Conservation (phyloP, 1,284 basidiomycete species). For the Taiwanofungus camphoratus region DNA sequence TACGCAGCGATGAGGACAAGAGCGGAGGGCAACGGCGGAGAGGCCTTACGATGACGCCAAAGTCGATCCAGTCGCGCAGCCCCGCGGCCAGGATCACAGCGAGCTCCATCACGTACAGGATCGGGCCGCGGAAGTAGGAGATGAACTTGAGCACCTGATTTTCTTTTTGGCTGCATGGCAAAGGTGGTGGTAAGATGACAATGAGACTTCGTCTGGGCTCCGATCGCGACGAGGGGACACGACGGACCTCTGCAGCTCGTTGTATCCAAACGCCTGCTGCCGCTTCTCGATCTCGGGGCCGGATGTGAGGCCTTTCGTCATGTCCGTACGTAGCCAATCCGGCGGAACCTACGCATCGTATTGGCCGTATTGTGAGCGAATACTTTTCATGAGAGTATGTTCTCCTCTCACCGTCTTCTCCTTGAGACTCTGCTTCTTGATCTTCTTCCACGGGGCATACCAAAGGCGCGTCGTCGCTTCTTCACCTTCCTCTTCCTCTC, state of each 20-base stretch:
- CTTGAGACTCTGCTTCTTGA: constrained; percentile 2
- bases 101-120: constrained; percentile 11
- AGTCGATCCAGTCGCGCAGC: constrained; percentile 11
- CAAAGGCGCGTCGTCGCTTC: constrained; percentile 2
- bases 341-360: no score
- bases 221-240: no score
- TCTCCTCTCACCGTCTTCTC: constrained; percentile 8
- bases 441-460: constrained; percentile 10
- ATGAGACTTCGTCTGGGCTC: no score
- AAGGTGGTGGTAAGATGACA: no score
- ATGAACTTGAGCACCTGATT: constrained; percentile 11
- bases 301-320: constrained; percentile 3
- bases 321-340: constrained; percentile 10
- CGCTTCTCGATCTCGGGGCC: constrained; percentile 6
- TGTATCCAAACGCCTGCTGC: constrained; percentile 3
- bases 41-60: constrained; percentile 10
- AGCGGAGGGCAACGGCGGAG: background rate
- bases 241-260: constrained; percentile 9
- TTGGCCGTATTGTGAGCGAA: no score
- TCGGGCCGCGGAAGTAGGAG: constrained; percentile 11
- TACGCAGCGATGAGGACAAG: background rate
- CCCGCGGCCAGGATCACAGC: constrained; percentile 7
- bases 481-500: constrained; percentile 5
- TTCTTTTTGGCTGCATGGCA: constrained; percentile 4
- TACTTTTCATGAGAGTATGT: no score